A percentile compares a stretch with the other conserved stretches of the same genome.
phyloP scores from a whole-genome alignment of 2,329 filamentous ascomycete species.

The Talaromyces sp. region DNA sequence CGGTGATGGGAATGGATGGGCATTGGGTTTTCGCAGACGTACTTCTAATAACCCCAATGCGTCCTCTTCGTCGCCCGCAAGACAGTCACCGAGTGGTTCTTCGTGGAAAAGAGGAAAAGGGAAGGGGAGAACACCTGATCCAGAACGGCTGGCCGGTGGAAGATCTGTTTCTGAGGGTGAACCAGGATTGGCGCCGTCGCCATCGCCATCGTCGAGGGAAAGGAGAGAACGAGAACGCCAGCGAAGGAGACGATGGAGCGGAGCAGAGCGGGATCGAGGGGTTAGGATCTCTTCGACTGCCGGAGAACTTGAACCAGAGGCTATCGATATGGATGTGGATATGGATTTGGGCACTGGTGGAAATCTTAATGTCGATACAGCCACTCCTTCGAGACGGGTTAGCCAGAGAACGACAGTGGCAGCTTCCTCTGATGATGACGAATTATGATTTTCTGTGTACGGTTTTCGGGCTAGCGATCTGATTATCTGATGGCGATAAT shows the following conservation, averaged over 20 bases:
- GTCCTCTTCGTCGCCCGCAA: not conserved
- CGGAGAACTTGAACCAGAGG: not conserved
- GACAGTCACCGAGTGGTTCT: not conserved
- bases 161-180: not conserved
- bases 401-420: not conserved
- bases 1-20: conserved; percentile 5
- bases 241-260: not conserved
- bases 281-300: not conserved
- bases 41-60: not conserved
- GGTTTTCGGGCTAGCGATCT: not conserved
- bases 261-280: not conserved
- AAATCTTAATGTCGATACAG: not conserved
- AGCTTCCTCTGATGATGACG: not conserved
- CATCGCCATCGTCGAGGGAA: not conserved
- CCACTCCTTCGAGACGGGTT: not conserved
- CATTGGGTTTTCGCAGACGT: not conserved
- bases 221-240: not conserved
- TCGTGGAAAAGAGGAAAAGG: not conserved
- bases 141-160: not conserved
- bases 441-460: not conserved
- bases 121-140: not conserved
- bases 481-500: not conserved
- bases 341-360: not conserved
- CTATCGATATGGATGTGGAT: not conserved
- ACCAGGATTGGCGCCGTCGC: not conserved